phyloP scores from a whole-genome alignment of 1,284 basidiomycete genomes.

The Somion occarium region DNA sequence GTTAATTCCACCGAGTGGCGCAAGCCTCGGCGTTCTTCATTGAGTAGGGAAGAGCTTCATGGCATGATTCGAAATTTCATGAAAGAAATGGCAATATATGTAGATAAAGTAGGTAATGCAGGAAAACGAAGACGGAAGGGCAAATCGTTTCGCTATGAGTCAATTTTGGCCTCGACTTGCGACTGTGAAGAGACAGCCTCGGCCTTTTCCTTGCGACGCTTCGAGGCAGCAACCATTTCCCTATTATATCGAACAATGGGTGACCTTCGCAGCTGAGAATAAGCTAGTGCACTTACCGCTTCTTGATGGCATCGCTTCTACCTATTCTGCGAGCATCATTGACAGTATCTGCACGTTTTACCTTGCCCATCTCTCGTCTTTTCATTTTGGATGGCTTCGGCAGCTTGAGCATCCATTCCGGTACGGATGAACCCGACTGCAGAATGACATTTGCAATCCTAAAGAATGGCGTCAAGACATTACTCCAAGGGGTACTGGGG shows the following conservation, averaged over 20 bases:
- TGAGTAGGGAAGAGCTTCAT: neutral
- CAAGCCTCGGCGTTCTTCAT: neutral
- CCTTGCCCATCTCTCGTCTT: conserved; percentile 78
- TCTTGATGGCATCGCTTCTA: conserved; percentile 68
- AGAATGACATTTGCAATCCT: conserved; percentile 94
- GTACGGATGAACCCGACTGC: conserved; percentile 84
- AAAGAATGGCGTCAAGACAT: conserved; percentile 11
- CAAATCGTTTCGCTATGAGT: neutral
- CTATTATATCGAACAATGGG: conserved; percentile 30
- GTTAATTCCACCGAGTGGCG: neutral
- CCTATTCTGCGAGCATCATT: conserved; percentile 73
- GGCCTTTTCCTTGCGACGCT: conserved; percentile 18
- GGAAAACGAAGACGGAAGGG: neutral
- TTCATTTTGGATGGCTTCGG: conserved; percentile 89
- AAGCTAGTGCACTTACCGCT: conserved; percentile 42
- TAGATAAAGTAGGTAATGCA: too few species aligned
- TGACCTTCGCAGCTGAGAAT: neutral
- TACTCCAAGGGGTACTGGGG: neutral
- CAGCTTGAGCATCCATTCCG: conserved; percentile 86
- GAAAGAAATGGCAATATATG: too few species aligned
- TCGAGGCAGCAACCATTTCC: conserved; percentile 69
- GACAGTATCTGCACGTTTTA: conserved; percentile 74
- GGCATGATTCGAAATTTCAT: too few species aligned
- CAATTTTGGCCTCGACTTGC: neutral
- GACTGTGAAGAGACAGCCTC: too few species aligned